Conservation (phyloP, 768 basidiomycete species). For the Boletus speciosus region DNA sequence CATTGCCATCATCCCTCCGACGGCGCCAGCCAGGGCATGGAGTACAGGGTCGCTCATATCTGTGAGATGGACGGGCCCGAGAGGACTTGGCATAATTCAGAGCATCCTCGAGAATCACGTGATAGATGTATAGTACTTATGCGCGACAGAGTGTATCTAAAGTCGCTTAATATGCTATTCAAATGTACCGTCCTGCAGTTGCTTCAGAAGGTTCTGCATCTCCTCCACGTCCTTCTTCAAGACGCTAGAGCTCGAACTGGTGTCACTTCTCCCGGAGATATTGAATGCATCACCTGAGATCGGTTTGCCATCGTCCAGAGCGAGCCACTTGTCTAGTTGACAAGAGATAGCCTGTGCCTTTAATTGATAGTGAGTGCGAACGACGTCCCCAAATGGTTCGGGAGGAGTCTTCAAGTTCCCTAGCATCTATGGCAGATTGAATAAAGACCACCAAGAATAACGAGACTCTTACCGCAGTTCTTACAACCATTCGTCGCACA, state of each 20-base stretch:
- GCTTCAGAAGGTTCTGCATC: conserved; percentile 56
- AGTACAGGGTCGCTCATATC: conserved; percentile 75
- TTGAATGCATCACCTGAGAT: conserved; percentile 56
- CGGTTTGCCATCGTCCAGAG: conserved; percentile 66
- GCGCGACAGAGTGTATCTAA: neutral
- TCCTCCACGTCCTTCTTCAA: conserved; percentile 71
- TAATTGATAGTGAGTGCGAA: conserved; percentile 86
- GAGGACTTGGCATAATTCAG: neutral
- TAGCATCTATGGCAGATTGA: conserved; percentile 58
- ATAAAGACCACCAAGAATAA: conserved; percentile 2
- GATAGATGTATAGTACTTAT: neutral
- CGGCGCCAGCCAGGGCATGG: conserved; percentile 85
- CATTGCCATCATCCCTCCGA: conserved; percentile 91
- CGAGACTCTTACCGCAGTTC: conserved; percentile 62
- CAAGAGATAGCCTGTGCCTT: conserved; percentile 67
- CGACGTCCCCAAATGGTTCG: conserved; percentile 82
- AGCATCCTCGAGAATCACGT: conserved; percentile 15
- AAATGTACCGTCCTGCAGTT: conserved; percentile 35
- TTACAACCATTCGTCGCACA: conserved; percentile 87
- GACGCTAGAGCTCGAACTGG: conserved; percentile 51
- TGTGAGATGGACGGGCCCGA: neutral
- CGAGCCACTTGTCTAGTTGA: conserved; percentile 80
- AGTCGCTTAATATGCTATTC: conserved; percentile 8
- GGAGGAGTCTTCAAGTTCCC: conserved; percentile 78
- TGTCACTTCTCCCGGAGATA: conserved; percentile 33